These are phyloP conservation scores for Saccharomycopsis javanensis DNA, from an alignment of 805 yeast species.

Conservation along the genomic window DNA sequence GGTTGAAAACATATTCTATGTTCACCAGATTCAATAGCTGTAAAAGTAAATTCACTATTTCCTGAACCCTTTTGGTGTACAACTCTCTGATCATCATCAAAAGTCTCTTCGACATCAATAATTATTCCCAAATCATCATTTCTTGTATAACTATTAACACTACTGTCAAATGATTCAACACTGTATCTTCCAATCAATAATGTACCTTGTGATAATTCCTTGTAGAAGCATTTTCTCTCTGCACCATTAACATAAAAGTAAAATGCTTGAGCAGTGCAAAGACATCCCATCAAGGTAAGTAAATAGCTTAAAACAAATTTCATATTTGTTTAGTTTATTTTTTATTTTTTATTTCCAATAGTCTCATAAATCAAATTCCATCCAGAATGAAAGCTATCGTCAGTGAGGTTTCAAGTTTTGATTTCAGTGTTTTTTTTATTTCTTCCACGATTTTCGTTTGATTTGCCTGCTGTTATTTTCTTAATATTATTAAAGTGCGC, in stretches of 20 bases:
- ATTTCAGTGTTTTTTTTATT: background rate
- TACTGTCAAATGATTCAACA: slow-evolving; percentile 36
- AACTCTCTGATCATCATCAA: slow-evolving; percentile 69
- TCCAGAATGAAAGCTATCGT: too few species aligned
- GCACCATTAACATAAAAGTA: slow-evolving; percentile 46
- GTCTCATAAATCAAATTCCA: too few species aligned
- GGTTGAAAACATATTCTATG: slow-evolving; percentile 62
- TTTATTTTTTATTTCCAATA: too few species aligned
- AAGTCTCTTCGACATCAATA: slow-evolving; percentile 50
- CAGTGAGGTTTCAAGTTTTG: background rate
- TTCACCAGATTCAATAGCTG: slow-evolving; percentile 68
- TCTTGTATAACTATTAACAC: slow-evolving; percentile 27
- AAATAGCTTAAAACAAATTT: background rate
- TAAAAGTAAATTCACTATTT: slow-evolving; percentile 61
- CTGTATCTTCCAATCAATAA: slow-evolving; percentile 41
- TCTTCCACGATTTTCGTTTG: background rate
- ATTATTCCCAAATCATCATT: slow-evolving; percentile 31
- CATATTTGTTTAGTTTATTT: background rate
- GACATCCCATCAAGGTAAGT: slow-evolving; percentile 2
- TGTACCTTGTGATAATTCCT: slow-evolving; percentile 42
- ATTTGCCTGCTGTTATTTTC: background rate
- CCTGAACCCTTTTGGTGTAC: slow-evolving; percentile 60
- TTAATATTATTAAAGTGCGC: background rate
- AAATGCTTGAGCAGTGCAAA: slow-evolving; percentile 28
- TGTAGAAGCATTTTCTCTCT: slow-evolving; percentile 45